Conservation (phyloP, 2,329 filamentous ascomycete species). For the Neofusicoccum parvum region DNA sequence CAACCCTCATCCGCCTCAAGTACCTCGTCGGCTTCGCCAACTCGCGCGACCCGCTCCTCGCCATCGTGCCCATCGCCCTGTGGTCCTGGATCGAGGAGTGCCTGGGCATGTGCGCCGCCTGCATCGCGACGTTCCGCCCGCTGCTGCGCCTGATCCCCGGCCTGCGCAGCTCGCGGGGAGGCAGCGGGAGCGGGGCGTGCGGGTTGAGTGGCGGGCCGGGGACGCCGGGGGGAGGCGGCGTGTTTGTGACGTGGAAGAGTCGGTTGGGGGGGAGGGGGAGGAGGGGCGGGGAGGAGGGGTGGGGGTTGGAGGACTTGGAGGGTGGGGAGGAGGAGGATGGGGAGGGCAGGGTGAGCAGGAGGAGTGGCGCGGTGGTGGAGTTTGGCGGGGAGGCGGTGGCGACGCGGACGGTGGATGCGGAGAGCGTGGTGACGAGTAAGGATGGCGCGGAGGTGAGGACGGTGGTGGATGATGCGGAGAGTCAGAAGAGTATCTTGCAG, state of each 20-base stretch:
- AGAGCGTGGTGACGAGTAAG: too few species aligned
- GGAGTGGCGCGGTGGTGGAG: too few species aligned
- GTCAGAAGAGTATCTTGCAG: too few species aligned
- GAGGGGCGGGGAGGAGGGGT: neutral
- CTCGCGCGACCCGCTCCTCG: neutral
- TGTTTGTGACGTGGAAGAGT: constrained; percentile 2
- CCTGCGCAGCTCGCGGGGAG: neutral
- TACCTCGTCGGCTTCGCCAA: constrained; percentile 11
- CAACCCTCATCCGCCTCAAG: constrained; percentile 9
- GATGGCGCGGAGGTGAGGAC: too few species aligned
- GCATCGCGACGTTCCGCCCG: constrained; percentile 1
- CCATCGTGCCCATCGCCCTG: neutral
- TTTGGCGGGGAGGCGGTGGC: too few species aligned
- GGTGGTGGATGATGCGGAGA: too few species aligned
- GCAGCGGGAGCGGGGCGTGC: neutral
- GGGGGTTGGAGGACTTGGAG: neutral
- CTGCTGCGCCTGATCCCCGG: neutral
- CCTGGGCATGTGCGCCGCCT: constrained; percentile 8
- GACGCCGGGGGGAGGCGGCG: neutral
- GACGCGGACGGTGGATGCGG: too few species aligned
- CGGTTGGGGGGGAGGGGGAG: neutral
- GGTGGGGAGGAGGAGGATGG: neutral
- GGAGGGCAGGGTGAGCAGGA: too few species aligned
- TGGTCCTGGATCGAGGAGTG: constrained; percentile 7
- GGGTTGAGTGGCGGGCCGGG: neutral